These are phyloP conservation scores for Claviceps citrina DNA, from an alignment of 2,329 filamentous ascomycete genomes.

Conservation along the genomic window DNA sequence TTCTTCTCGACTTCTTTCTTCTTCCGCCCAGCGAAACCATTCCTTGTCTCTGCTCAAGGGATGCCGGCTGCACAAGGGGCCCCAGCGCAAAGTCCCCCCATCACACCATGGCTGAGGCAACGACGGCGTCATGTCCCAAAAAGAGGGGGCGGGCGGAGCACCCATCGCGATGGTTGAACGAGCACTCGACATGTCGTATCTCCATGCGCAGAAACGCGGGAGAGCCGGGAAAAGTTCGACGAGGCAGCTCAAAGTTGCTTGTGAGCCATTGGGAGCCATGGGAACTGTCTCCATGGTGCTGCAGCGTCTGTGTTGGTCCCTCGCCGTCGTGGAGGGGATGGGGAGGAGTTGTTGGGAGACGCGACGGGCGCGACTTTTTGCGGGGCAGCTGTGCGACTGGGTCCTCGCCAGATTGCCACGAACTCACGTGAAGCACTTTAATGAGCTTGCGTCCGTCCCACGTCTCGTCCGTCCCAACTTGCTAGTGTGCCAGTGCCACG, in stretches of 20 bases:
- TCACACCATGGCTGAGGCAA: conserved; percentile 6
- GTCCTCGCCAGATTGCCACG: conserved; percentile 26
- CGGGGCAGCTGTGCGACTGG: conserved; percentile 17
- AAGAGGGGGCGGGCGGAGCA: conserved; percentile 11
- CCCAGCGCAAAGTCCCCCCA: conserved; percentile 1
- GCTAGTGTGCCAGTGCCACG: too few relatives aligned
- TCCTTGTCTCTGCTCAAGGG: conserved; percentile 3
- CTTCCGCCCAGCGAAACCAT: background rate
- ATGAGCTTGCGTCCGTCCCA: background rate
- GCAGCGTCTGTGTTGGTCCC: conserved; percentile 5
- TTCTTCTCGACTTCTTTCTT: too few relatives aligned
- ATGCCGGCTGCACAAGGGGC: background rate
- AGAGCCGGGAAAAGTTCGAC: conserved; percentile 13
- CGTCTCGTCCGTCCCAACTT: too few relatives aligned
- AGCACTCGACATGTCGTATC: conserved; percentile 6
- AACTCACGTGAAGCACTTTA: conserved; percentile 25
- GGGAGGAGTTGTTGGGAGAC: conserved; percentile 26
- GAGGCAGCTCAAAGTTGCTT: background rate
- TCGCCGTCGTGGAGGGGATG: conserved; percentile 21
- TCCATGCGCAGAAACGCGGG: conserved; percentile 9
- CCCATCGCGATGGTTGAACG: conserved; percentile 6
- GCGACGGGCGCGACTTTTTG: conserved; percentile 27
- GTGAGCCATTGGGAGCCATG: conserved; percentile 6
- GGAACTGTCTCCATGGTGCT: conserved; percentile 15
- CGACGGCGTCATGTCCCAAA: conserved; percentile 10